Conservation (phyloP, 805 yeast genomes). For the Ogataea parapolymorpha region DNA sequence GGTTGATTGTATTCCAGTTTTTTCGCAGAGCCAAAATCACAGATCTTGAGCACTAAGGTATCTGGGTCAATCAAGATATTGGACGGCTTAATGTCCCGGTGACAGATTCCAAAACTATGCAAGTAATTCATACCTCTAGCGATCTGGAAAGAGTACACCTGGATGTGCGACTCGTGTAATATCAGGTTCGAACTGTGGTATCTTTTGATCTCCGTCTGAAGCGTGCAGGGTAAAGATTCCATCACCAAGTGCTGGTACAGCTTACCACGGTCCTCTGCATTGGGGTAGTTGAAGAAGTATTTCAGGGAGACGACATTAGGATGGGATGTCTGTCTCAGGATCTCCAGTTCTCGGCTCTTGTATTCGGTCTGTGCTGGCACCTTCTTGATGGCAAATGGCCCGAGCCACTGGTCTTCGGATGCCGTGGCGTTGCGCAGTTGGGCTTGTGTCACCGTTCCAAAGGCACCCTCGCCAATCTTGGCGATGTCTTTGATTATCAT, state of each 20-base stretch:
- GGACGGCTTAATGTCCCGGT: conserved; percentile 82
- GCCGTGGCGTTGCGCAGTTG: conserved; percentile 35
- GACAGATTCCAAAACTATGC: conserved; percentile 77
- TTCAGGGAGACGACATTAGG: conserved; percentile 73
- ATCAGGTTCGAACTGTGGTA: conserved; percentile 58
- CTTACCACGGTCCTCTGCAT: conserved; percentile 54
- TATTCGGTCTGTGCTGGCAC: conserved; percentile 88
- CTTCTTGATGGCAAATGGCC: conserved; percentile 81
- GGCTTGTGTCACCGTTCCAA: conserved; percentile 82
- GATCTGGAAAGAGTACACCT: conserved; percentile 73
- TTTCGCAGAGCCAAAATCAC: conserved; percentile 86
- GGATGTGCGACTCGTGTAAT: conserved; percentile 69
- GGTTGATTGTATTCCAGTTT: conserved; percentile 74
- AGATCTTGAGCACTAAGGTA: conserved; percentile 63
- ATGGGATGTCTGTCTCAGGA: conserved; percentile 69
- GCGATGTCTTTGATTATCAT: conserved; percentile 72
- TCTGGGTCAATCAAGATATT: conserved; percentile 74
- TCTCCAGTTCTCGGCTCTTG: conserved; percentile 76
- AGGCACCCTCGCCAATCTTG: conserved; percentile 82
- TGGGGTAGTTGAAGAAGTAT: conserved; percentile 67
- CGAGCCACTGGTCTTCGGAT: conserved; percentile 48
- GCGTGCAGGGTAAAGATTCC: conserved; percentile 83
- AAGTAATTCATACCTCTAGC: conserved; percentile 81
- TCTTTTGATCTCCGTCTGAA: conserved; percentile 71
- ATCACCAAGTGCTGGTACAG: conserved; percentile 78